phyloP scores from a whole-genome alignment of 805 yeast species.

The Zygotorulaspora florentina region DNA sequence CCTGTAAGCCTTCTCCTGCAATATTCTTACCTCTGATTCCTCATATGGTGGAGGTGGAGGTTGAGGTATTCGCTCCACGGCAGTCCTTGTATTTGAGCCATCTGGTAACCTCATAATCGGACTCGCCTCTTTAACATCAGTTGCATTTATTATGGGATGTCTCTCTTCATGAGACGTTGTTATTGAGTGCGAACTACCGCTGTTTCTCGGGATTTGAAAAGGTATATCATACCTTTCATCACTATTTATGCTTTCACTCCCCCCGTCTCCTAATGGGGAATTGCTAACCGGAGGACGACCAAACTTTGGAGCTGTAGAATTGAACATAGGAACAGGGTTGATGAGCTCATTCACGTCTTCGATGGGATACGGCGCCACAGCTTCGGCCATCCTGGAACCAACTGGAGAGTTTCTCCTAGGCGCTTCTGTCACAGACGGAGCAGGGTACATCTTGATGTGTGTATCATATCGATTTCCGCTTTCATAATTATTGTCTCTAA shows the following conservation, averaged over 20 bases:
- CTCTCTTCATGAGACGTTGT: background rate
- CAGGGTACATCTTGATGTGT: conserved; percentile 27
- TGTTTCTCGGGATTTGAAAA: conserved; percentile 10
- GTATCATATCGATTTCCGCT: conserved; percentile 16
- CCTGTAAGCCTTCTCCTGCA: conserved; percentile 22
- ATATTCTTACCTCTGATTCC: conserved; percentile 16
- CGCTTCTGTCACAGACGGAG: conserved; percentile 1
- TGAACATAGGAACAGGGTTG: conserved; percentile 15
- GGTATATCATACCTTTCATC: conserved; percentile 17
- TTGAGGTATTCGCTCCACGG: conserved; percentile 14
- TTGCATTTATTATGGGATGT: background rate
- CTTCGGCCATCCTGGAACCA: conserved; percentile 7
- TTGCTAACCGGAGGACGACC: background rate
- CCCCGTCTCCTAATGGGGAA: background rate
- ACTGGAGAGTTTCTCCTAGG: conserved; percentile 1
- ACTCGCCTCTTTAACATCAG: background rate
- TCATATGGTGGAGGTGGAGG: conserved; percentile 26
- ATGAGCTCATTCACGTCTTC: conserved; percentile 19
- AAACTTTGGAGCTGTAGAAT: conserved; percentile 6
- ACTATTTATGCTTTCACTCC: background rate
- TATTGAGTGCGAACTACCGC: conserved; percentile 5
- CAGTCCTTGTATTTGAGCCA: background rate
- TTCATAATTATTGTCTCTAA: conserved; percentile 14
- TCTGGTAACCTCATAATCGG: background rate
- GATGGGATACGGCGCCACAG: conserved; percentile 21